Conservation (phyloP, 2,329 filamentous ascomycete species). For the Colletotrichum coccodes region DNA sequence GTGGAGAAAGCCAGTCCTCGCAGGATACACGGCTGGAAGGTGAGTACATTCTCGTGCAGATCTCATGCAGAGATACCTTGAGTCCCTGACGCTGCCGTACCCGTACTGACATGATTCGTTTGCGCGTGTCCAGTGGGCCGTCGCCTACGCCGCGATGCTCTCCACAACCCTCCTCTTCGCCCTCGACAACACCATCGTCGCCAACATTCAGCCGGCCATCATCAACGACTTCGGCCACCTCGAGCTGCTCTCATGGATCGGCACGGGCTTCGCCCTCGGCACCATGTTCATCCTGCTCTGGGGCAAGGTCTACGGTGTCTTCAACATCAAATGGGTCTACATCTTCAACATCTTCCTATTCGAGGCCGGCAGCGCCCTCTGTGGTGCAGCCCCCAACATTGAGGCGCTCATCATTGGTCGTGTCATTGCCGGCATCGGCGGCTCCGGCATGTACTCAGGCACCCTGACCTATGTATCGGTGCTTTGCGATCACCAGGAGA, state of each 20-base stretch:
- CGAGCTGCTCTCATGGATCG: slow-evolving; percentile 53
- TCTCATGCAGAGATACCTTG: too few relatives aligned
- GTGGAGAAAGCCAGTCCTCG: neutral
- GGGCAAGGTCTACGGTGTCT: slow-evolving; percentile 51
- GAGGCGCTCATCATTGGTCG: slow-evolving; percentile 57
- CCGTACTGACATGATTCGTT: neutral
- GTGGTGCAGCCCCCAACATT: slow-evolving; percentile 51
- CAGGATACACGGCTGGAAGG: neutral
- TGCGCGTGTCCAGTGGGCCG: slow-evolving; percentile 28
- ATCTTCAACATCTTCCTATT: slow-evolving; percentile 38
- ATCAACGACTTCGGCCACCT: slow-evolving; percentile 48
- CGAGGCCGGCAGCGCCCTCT: slow-evolving; percentile 43
- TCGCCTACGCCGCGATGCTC: slow-evolving; percentile 26
- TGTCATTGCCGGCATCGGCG: slow-evolving; percentile 52
- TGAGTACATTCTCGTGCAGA: too few relatives aligned
- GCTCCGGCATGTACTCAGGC: slow-evolving; percentile 50
- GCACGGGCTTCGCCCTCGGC: slow-evolving; percentile 51
- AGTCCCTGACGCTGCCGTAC: neutral
- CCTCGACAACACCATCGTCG: slow-evolving; percentile 42
- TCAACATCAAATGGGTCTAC: slow-evolving; percentile 56
- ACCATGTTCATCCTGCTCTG: slow-evolving; percentile 48
- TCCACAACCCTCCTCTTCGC: slow-evolving; percentile 26
- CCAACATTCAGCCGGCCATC: slow-evolving; percentile 55
- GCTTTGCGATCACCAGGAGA: slow-evolving; percentile 39
- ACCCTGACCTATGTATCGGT: slow-evolving; percentile 38